phyloP scores from a whole-genome alignment of 352 stramenopile genomes.

The Phytopythium litorale region DNA sequence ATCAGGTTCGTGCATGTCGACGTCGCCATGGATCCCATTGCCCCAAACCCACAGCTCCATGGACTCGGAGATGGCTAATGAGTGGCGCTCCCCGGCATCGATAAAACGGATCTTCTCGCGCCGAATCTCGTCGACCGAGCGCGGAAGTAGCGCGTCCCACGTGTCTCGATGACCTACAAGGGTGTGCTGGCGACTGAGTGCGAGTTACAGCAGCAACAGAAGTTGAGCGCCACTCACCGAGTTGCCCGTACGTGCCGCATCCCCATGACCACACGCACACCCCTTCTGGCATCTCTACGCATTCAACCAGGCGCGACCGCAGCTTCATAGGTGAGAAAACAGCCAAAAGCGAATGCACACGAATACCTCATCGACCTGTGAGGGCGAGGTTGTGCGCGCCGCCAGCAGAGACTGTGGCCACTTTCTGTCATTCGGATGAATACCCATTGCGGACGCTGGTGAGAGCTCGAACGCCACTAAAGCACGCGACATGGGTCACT shows the following conservation, averaged over 20 bases:
- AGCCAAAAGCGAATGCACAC: background rate
- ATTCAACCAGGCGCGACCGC: background rate
- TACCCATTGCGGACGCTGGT: background rate
- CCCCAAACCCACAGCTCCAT: constrained; percentile 74
- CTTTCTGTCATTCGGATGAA: constrained; percentile 46
- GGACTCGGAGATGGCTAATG: constrained; percentile 57
- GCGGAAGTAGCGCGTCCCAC: constrained; percentile 56
- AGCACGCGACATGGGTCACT: background rate
- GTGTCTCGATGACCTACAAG: constrained; percentile 63
- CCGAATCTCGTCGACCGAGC: constrained; percentile 65
- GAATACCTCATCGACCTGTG: constrained; percentile 35
- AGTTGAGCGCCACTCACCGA: constrained; percentile 27
- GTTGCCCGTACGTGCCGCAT: constrained; percentile 50
- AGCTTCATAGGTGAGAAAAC: background rate
- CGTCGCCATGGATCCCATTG: constrained; percentile 54
- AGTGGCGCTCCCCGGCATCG: constrained; percentile 67
- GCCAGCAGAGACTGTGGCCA: constrained; percentile 44
- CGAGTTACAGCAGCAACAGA: background rate
- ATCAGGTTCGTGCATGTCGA: constrained; percentile 36
- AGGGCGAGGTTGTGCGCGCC: constrained; percentile 65
- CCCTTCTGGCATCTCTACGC: constrained; percentile 46
- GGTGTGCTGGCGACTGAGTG: background rate
- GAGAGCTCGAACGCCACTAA: background rate
- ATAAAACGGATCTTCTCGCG: constrained; percentile 51
- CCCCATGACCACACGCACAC: constrained; percentile 78